A percentile compares a stretch with the other conserved stretches of the same genome.
phyloP scores from a whole-genome alignment of 1,284 basidiomycete genomes.

The Boletus calvinii region DNA sequence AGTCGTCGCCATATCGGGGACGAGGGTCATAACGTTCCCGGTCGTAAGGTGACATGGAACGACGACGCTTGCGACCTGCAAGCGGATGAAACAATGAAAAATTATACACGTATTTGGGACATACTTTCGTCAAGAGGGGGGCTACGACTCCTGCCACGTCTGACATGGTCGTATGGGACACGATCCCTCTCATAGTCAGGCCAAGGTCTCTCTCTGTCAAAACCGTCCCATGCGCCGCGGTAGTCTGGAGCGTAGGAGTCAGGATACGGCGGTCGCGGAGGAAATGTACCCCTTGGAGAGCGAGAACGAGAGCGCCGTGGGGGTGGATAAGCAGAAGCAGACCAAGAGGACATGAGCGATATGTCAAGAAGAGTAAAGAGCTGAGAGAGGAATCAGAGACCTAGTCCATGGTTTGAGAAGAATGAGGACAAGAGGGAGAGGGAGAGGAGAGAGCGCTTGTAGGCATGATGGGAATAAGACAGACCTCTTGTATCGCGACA shows the following conservation, averaged over 20 bases:
- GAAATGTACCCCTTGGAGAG: constrained; percentile 59
- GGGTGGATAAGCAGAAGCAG: constrained; percentile 65
- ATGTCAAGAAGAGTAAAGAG: constrained; percentile 56
- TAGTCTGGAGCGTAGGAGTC: constrained; percentile 58
- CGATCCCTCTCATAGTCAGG: constrained; percentile 67
- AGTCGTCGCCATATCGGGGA: constrained; percentile 76
- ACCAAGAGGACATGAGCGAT: constrained; percentile 64
- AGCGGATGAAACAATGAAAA: constrained; percentile 17
- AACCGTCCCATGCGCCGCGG: constrained; percentile 63
- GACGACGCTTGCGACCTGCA: constrained; percentile 73
- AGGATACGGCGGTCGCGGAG: constrained; percentile 53
- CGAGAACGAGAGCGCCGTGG: constrained; percentile 76
- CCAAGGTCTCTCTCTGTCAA: constrained; percentile 70
- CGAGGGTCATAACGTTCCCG: constrained; percentile 75
- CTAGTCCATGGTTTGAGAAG: constrained; percentile 65
- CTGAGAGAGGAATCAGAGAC: constrained; percentile 66
- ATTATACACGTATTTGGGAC: constrained; percentile 22
- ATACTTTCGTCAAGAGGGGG: constrained; percentile 66
- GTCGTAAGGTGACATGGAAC: constrained; percentile 85
- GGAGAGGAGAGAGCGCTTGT: constrained; percentile 55
- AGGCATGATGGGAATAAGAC: constrained; percentile 76
- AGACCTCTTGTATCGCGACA: constrained; percentile 79
- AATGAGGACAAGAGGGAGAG: constrained; percentile 57
- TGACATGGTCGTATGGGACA: constrained; percentile 52
- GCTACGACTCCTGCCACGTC: constrained; percentile 73